A percentile compares a stretch with the other conserved stretches of the same genome.
These are phyloP conservation scores for Barnettozyma vustinii DNA, from an alignment of 805 yeast genomes.

Conservation along the genomic window DNA sequence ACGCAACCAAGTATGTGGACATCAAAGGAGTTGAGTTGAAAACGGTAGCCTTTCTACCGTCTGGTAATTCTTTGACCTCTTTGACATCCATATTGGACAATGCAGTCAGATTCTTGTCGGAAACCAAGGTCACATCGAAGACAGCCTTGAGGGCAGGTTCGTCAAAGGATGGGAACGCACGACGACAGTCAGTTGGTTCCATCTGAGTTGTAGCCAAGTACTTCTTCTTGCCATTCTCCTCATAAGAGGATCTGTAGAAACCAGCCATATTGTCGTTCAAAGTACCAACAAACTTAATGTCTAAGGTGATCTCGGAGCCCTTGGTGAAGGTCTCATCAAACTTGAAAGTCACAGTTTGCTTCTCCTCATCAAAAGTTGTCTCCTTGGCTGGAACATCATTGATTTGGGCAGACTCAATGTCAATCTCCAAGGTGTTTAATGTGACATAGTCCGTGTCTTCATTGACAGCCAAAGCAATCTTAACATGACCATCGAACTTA, in stretches of 20 bases:
- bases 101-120: constrained; percentile 50
- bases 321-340: constrained; percentile 40
- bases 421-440: constrained; percentile 63
- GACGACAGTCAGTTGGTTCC: constrained; percentile 83
- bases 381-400: constrained; percentile 30
- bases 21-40: constrained; percentile 77
- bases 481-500: constrained; percentile 51
- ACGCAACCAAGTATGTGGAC: constrained; percentile 84
- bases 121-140: constrained; percentile 58
- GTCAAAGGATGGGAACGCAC: constrained; percentile 84
- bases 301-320: constrained; percentile 39
- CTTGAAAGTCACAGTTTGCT: constrained; percentile 59
- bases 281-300: constrained; percentile 52
- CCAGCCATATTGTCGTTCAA: constrained; percentile 81
- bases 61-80: constrained; percentile 38
- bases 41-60: constrained; percentile 44
- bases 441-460: constrained; percentile 42
- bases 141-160: constrained; percentile 78
- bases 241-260: constrained; percentile 67
- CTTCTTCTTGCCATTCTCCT: constrained; percentile 55
- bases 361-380: constrained; percentile 41
- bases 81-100: constrained; percentile 67
- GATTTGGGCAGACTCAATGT: constrained; percentile 44
- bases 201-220: constrained; percentile 80
- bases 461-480: constrained; percentile 48